Conservation (phyloP, 2,329 filamentous ascomycete species). For the Colletotrichum sp. region DNA sequence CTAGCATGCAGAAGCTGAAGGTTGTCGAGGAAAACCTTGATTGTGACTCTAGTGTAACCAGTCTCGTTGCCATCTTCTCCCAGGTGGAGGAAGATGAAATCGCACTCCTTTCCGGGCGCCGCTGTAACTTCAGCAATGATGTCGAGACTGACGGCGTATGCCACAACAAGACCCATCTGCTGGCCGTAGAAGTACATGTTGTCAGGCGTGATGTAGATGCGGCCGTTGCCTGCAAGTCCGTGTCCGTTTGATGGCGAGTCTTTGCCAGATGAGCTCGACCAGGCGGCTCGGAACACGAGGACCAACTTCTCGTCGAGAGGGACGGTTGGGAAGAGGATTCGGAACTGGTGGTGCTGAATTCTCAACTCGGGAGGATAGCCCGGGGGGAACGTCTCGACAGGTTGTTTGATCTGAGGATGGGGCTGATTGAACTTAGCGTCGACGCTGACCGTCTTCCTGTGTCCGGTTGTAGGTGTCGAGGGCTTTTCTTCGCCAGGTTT, state of each 20-base stretch:
- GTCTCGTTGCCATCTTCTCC: slow-evolving; percentile 66
- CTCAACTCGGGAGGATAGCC: slow-evolving; percentile 84
- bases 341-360: slow-evolving; percentile 91
- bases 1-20: slow-evolving; percentile 81
- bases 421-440: slow-evolving; percentile 37
- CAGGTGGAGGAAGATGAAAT: slow-evolving; percentile 87
- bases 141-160: slow-evolving; percentile 77
- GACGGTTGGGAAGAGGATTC: slow-evolving; percentile 86
- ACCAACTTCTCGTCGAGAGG: slow-evolving; percentile 81
- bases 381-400: slow-evolving; percentile 66
- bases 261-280: slow-evolving; percentile 61
- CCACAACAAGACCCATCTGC: slow-evolving; percentile 87
- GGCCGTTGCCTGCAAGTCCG: slow-evolving; percentile 68
- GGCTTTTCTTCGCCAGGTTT: slow-evolving; percentile 29
- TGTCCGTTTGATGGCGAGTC: slow-evolving; percentile 43
- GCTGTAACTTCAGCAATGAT: slow-evolving; percentile 88
- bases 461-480: slow-evolving; percentile 23
- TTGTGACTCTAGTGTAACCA: slow-evolving; percentile 75
- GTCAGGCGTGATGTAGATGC: slow-evolving; percentile 85
- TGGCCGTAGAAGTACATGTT: slow-evolving; percentile 97
- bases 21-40: slow-evolving; percentile 94
- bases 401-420: slow-evolving; percentile 31
- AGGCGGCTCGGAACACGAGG: slow-evolving; percentile 91
- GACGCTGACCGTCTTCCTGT: slow-evolving; percentile 51
- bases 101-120: slow-evolving; percentile 87